Evolutionary conservation across 2,329 filamentous ascomycete genomes (phyloP).

Genomic region (Polytolypa hystricis): DNA sequence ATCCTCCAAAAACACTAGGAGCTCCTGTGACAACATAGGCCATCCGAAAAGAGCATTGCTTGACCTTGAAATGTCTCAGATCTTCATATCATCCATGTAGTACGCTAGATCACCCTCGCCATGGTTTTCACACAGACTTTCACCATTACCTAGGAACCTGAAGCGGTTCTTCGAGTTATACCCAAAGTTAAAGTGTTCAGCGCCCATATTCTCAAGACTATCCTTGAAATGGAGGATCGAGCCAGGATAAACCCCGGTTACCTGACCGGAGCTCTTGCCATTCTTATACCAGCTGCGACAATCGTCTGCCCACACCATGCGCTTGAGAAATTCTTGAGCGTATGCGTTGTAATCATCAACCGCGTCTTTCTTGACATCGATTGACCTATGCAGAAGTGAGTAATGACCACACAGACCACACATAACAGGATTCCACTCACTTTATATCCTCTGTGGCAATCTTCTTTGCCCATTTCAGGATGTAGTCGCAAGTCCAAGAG

Average conservation of each 20-base stretch:
- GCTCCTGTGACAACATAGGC: too few relatives aligned
- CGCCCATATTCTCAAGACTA: not conserved
- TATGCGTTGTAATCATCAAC: constrained; percentile 20
- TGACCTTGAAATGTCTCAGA: too few relatives aligned
- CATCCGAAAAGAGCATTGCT: too few relatives aligned
- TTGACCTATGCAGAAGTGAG: too few relatives aligned
- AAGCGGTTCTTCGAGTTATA: not conserved
- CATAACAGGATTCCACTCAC: too few relatives aligned
- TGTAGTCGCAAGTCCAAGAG: constrained; percentile 24
- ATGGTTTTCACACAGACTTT: too few relatives aligned
- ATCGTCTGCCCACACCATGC: constrained; percentile 24
- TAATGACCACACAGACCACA: too few relatives aligned
- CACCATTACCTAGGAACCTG: not conserved
- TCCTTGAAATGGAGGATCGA: not conserved
- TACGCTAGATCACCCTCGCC: too few relatives aligned
- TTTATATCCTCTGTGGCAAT: constrained; percentile 27
- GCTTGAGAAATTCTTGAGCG: constrained; percentile 25
- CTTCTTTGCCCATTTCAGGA: constrained; percentile 23
- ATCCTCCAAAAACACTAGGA: too few relatives aligned
- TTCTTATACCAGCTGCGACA: constrained; percentile 32
- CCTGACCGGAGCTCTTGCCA: constrained; percentile 20
- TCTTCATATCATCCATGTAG: too few relatives aligned
- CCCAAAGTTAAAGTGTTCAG: not conserved
- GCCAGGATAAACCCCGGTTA: constrained; percentile 27
- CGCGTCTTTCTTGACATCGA: constrained; percentile 17